Evolutionary conservation across 768 basidiomycete genomes (phyloP), one percentile per base, ranked within the genome.

Genomic region (Psilocybe cubensis): DNA sequence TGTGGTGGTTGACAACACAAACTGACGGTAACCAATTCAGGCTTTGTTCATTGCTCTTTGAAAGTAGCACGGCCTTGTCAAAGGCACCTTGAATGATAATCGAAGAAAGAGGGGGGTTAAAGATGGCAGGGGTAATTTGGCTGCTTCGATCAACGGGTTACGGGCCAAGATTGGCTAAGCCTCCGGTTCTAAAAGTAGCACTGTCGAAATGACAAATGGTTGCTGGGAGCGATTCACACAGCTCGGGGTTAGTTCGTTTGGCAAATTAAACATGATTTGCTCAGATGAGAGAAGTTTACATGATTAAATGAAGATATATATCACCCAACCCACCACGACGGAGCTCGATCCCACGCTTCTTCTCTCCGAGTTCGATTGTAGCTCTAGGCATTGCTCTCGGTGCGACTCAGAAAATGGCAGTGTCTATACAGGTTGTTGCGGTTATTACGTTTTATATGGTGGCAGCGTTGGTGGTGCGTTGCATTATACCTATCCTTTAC

Each of bases 371-470:
- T n/a, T n/a, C n/a, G n/a, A n/a, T n/a, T n/a, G n/a, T n/a, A n/a
- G n/a, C n/a, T n/a, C n/a, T n/a, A n/a, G n/a, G n/a, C n/a, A n/a
- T n/a, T n/a, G n/a, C n/a, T n/a, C n/a, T n/a, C n/a, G n/a, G n/a
- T n/a, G n/a, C n/a, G n/a, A n/a, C n/a, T n/a, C n/a, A 8, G 7
- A 38, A 2, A 6, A 60, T 60, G 58, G 53, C 58, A 38, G 54
- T 55, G 35, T 47, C 54, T 9, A 25, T 61, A 44, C 68, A 70
- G 57, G 69, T 70, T 10, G 69, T 73, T 20, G 72, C 63, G 31
- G 76, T 77, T 9, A 84, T 89, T 21, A 64, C 74, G 12, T 89
- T 89, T 69, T 89, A 89, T 66, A 79, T 89, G 63, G 81, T 87
- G 23, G 87, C 87, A 20, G 87, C 87, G 24, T 71, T 89, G 56